phyloP scores from a whole-genome alignment of 2,329 filamentous ascomycete species.

The Chaetomiaceae sp. region DNA sequence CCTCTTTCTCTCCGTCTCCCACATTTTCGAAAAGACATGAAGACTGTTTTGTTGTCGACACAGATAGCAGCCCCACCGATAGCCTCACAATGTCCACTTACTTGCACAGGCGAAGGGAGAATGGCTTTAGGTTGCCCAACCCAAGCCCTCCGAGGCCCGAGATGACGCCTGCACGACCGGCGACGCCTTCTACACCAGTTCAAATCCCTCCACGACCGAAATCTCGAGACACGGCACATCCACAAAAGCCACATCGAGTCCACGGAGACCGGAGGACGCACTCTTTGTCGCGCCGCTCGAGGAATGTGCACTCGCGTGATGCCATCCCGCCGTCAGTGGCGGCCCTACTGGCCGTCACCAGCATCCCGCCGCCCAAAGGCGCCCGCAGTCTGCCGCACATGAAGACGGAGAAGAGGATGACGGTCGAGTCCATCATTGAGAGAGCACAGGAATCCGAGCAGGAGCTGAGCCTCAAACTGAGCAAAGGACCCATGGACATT shows the following conservation, averaged over 20 bases:
- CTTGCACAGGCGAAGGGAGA: constrained; percentile 28
- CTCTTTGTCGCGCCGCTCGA: constrained; percentile 31
- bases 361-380: constrained; percentile 50
- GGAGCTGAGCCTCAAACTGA: constrained; percentile 51
- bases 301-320: constrained; percentile 48
- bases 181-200: constrained; percentile 47
- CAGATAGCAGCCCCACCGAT: constrained; percentile 21
- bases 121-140: constrained; percentile 26
- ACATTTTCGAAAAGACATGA: constrained; percentile 30
- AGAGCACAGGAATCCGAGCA: constrained; percentile 54
- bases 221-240: constrained; percentile 34
- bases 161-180: constrained; percentile 34
- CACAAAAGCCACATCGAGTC: constrained; percentile 36
- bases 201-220: constrained; percentile 49
- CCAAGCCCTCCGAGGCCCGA: constrained; percentile 29
- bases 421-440: constrained; percentile 53
- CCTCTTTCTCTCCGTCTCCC: constrained; percentile 8
- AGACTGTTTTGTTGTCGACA: constrained; percentile 23
- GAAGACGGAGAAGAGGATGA: constrained; percentile 40
- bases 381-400: constrained; percentile 33
- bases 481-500: constrained; percentile 54
- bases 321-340: constrained; percentile 56
- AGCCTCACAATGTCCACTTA: constrained; percentile 27
- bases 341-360: constrained; percentile 57
- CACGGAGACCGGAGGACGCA: constrained; percentile 36